A percentile compares a stretch with the other conserved stretches of the same genome.
These are phyloP conservation scores for Ophiosphaerella herpotricha DNA, from an alignment of 2,329 filamentous ascomycete species.

Conservation along the genomic window DNA sequence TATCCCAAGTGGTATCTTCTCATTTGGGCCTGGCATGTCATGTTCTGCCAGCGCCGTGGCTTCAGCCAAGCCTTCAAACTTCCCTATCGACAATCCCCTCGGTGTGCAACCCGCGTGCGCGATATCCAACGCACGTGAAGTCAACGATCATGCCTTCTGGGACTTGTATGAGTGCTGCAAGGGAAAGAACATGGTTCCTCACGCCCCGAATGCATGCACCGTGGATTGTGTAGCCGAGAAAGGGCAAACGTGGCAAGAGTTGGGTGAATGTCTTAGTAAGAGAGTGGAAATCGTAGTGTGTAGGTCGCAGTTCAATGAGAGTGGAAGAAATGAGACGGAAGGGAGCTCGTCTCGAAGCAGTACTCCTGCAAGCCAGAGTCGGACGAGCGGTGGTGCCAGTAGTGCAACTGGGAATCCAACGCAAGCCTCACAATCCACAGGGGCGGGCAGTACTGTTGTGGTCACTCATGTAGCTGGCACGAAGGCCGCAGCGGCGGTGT, in stretches of 20 bases:
- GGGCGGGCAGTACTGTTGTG: background rate
- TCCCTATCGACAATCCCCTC: constrained; percentile 5
- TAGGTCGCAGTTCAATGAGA: constrained; percentile 11
- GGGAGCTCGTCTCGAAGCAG: background rate
- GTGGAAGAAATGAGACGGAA: background rate
- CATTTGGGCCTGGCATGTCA: constrained; percentile 9
- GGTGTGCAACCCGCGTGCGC: constrained; percentile 14
- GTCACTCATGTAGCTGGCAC: background rate
- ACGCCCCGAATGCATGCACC: constrained; percentile 14
- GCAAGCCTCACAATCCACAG: background rate
- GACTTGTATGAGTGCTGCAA: constrained; percentile 27
- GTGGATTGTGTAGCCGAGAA: constrained; percentile 12
- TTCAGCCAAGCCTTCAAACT: constrained; percentile 6
- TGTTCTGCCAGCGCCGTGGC: constrained; percentile 7
- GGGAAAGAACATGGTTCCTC: constrained; percentile 4
- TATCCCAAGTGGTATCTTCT: constrained; percentile 15
- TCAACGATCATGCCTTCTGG: constrained; percentile 31
- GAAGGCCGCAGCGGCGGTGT: background rate
- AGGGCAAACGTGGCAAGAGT: constrained; percentile 16
- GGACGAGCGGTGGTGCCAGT: constrained; percentile 1
- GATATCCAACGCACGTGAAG: constrained; percentile 22
- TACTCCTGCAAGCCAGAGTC: background rate
- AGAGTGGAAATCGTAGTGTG: constrained; percentile 20
- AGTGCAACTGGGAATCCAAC: constrained; percentile 3
- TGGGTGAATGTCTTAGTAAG: constrained; percentile 26